phyloP scores from a whole-genome alignment of 1,284 basidiomycete species.

The Tilletia indica region DNA sequence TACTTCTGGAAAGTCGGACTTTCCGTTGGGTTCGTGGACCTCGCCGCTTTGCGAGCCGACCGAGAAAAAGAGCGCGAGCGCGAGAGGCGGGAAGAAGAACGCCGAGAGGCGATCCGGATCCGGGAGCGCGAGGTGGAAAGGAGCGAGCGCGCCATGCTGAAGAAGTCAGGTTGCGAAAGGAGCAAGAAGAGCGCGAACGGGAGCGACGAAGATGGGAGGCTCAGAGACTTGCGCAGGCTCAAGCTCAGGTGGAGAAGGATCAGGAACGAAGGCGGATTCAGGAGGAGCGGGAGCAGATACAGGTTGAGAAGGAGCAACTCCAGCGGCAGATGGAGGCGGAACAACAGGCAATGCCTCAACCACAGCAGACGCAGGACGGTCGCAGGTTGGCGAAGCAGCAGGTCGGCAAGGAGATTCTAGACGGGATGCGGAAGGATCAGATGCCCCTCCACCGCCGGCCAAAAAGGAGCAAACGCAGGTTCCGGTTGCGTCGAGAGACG shows the following conservation, averaged over 20 bases:
- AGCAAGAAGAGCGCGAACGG: conserved; percentile 13
- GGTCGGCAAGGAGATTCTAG: neutral
- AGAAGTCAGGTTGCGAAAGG: neutral
- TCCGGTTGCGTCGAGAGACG: too few relatives aligned
- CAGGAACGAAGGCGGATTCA: conserved; percentile 2
- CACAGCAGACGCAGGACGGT: neutral
- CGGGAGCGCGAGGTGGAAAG: conserved; percentile 5
- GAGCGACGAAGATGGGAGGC: conserved; percentile 14
- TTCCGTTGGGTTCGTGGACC: conserved; percentile 34
- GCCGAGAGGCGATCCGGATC: neutral
- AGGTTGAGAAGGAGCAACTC: conserved; percentile 4
- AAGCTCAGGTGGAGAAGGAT: conserved; percentile 14
- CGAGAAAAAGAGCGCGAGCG: conserved; percentile 6
- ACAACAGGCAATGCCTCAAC: too few relatives aligned
- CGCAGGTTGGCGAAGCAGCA: neutral
- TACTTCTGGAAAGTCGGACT: conserved; percentile 45
- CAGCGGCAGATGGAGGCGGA: conserved; percentile 5
- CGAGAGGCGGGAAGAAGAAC: conserved; percentile 6
- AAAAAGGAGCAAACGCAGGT: too few relatives aligned
- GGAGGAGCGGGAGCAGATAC: conserved; percentile 15
- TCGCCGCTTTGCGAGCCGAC: neutral
- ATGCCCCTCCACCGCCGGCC: too few relatives aligned
- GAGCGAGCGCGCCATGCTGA: neutral
- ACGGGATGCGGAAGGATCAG: too few relatives aligned
- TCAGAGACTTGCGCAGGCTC: conserved; percentile 2